A percentile compares a stretch with the other conserved stretches of the same genome.
These are phyloP conservation scores for Boletus coccyginus DNA, from an alignment of 768 basidiomycete genomes.

Conservation along the genomic window DNA sequence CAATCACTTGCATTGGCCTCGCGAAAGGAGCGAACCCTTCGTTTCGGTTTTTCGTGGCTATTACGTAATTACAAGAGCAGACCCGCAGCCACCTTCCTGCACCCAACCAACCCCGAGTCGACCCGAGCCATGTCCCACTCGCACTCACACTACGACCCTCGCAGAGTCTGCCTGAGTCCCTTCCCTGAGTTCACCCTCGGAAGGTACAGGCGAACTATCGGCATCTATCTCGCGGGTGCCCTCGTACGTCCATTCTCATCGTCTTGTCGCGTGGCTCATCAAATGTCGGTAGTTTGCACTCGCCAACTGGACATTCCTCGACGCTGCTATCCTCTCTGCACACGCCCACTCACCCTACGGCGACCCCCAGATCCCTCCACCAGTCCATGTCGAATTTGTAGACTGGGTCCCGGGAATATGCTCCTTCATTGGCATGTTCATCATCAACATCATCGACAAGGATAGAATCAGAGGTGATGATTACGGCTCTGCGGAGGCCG, in stretches of 20 bases:
- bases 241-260: constrained; percentile 60
- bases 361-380: constrained; percentile 63
- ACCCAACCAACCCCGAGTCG: too few relatives aligned
- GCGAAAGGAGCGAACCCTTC: background rate
- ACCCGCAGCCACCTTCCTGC: background rate
- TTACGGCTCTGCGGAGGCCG: constrained; percentile 78
- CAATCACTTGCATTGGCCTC: constrained; percentile 22
- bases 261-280: background rate
- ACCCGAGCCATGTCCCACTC: constrained; percentile 46
- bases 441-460: constrained; percentile 95
- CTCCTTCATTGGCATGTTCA: constrained; percentile 86
- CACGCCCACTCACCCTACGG: constrained; percentile 78
- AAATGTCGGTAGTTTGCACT: constrained; percentile 69
- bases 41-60: background rate
- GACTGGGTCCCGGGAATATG: constrained; percentile 99
- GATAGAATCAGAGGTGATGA: constrained; percentile 79
- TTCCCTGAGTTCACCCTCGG: constrained; percentile 76
- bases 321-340: constrained; percentile 87
- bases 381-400: constrained; percentile 84
- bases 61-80: constrained; percentile 15
- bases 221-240: constrained; percentile 89
- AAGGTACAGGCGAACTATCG: constrained; percentile 76
- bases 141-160: constrained; percentile 77
- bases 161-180: constrained; percentile 83
- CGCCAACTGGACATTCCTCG: constrained; percentile 93